A percentile compares a stretch with the other conserved stretches of the same genome.
phyloP scores from a whole-genome alignment of 1,284 basidiomycete genomes.

The Malassezia sp. region DNA sequence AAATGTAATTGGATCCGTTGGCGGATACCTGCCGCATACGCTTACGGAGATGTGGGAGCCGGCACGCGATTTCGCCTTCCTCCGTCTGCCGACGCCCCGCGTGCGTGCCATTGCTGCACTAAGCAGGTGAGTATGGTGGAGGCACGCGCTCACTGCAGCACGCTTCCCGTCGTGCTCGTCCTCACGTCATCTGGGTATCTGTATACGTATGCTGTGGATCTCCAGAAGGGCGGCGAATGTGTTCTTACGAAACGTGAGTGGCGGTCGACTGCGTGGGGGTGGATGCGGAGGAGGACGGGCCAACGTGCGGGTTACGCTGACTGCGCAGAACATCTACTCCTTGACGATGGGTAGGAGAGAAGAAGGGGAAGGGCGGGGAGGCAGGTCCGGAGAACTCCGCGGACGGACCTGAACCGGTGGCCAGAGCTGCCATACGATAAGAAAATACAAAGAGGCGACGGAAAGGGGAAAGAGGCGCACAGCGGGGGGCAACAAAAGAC shows the following conservation, averaged over 20 bases:
- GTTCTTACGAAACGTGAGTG: constrained; percentile 64
- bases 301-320: neutral
- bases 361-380: no score
- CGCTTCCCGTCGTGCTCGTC: constrained; percentile 92
- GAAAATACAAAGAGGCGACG: no score
- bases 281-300: no score
- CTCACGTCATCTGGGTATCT: constrained; percentile 89
- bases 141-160: constrained; percentile 40
- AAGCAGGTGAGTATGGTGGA: constrained; percentile 13
- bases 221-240: constrained; percentile 93
- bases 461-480: no score
- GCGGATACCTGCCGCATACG: constrained; percentile 78
- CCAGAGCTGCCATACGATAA: no score
- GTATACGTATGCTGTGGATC: constrained; percentile 87
- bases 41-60: constrained; percentile 97
- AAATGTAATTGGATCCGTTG: constrained; percentile 53
- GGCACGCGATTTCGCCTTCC: constrained; percentile 80
- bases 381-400: no score
- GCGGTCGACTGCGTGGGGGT: no score
- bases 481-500: no score
- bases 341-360: no score
- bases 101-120: constrained; percentile 47
- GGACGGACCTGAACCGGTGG: no score
- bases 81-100: constrained; percentile 72
- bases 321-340: neutral